Percentiles rank a stretch among this genome's conserved stretches.
Conservation (phyloP, 345 rosid species). For the Ceriops zippeliana region DNA sequence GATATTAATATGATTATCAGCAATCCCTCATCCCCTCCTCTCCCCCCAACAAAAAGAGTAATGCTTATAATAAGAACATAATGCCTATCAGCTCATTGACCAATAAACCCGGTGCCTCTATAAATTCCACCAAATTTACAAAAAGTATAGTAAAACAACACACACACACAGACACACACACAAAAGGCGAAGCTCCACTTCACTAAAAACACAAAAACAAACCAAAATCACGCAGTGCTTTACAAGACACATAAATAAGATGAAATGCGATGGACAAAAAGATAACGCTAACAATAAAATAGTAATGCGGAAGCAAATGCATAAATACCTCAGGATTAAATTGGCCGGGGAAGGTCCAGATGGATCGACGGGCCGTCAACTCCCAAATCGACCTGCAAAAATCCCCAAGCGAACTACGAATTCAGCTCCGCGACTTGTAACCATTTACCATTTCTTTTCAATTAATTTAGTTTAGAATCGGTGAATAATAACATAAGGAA, state of each 20-base stretch:
- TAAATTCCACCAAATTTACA: too few species aligned
- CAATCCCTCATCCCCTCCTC: not conserved
- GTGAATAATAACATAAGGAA: not conserved
- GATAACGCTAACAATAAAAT: too few species aligned
- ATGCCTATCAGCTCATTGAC: not conserved
- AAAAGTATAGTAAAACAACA: too few species aligned
- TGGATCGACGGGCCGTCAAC: slow-evolving; percentile 49
- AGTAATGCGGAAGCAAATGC: slow-evolving; percentile 13
- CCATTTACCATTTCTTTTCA: too few species aligned
- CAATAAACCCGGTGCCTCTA: too few species aligned
- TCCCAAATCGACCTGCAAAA: slow-evolving; percentile 62
- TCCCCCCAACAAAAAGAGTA: not conserved
- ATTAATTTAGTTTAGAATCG: too few species aligned
- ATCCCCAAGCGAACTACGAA: not conserved
- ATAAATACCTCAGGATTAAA: slow-evolving; percentile 47
- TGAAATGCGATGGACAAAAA: not conserved
- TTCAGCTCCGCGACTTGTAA: not conserved
- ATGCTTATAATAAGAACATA: not conserved
- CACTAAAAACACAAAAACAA: too few species aligned
- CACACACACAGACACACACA: too few species aligned
- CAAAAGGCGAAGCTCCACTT: too few species aligned
- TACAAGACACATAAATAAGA: not conserved
- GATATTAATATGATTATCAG: not conserved
- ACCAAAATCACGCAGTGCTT: too few species aligned
- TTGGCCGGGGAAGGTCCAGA: slow-evolving; percentile 43